A percentile compares a stretch with the other conserved stretches of the same genome.
Evolutionary conservation across 1,139 yeast genomes (phyloP).

Genomic region (Casaregolazyma suthepensis): DNA sequence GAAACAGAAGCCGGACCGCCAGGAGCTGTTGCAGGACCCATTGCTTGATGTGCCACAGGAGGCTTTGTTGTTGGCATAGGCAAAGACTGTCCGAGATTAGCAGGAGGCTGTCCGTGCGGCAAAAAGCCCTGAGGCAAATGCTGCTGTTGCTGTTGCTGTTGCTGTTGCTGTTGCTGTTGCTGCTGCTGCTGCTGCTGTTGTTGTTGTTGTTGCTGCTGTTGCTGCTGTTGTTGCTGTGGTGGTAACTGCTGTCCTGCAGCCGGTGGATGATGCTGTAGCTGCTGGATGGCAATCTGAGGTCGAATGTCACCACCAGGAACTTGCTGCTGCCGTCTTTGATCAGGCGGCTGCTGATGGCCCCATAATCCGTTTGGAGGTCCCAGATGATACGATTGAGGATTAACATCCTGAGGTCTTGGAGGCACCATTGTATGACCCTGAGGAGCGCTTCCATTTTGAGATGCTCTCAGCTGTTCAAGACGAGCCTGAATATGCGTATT

Average conservation of each 20-base stretch:
- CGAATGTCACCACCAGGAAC: not conserved
- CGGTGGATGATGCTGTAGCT: constrained; percentile 11
- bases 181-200: constrained; percentile 20
- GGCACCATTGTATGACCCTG: constrained; percentile 38
- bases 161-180: constrained; percentile 15
- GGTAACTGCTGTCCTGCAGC: constrained; percentile 26
- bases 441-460: constrained; percentile 64
- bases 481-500: constrained; percentile 93
- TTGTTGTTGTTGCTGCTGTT: constrained; percentile 24
- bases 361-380: constrained; percentile 30
- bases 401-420: constrained; percentile 37
- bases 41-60: constrained; percentile 4
- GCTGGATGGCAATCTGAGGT: constrained; percentile 5
- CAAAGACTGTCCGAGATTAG: constrained; percentile 6
- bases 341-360: constrained; percentile 25
- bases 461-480: constrained; percentile 71
- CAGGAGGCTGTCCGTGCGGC: constrained; percentile 9
- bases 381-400: constrained; percentile 37
- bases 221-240: constrained; percentile 24
- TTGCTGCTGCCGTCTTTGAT: constrained; percentile 22
- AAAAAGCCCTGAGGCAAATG: constrained; percentile 7
- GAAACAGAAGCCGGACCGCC: constrained; percentile 12
- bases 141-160: constrained; percentile 14
- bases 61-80: constrained; percentile 13
- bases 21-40: constrained; percentile 8